Evolutionary conservation across 2,329 filamentous ascomycete genomes (phyloP).

Genomic region (Tolypocladium amazonense): DNA sequence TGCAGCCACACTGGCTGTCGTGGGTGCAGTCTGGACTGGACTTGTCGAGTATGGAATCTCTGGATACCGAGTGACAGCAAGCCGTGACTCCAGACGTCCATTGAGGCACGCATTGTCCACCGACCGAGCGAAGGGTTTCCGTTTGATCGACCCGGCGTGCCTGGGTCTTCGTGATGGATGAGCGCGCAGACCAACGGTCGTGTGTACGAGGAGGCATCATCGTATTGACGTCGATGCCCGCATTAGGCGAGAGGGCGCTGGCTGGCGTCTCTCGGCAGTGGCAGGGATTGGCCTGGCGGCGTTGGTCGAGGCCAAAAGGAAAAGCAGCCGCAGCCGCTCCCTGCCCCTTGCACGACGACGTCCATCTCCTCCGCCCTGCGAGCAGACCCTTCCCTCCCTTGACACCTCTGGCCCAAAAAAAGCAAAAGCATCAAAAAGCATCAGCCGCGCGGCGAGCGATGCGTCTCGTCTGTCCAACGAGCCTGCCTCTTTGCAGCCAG

Average conservation of each 20-base stretch:
- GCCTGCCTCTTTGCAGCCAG: neutral
- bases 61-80: neutral
- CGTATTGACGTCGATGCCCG: neutral
- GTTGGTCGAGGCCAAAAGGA: neutral
- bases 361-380: too few species aligned
- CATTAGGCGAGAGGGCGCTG: neutral
- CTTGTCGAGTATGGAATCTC: neutral
- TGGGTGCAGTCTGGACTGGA: neutral
- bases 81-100: neutral
- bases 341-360: constrained; percentile 6
- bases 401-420: neutral
- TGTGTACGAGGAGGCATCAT: neutral
- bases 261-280: neutral
- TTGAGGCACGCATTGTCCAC: neutral
- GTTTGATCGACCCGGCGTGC: neutral
- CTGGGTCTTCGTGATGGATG: neutral
- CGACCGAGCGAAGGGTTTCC: neutral
- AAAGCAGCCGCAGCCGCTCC: neutral
- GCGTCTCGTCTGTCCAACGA: neutral
- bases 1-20: neutral
- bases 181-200: neutral
- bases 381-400: neutral
- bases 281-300: neutral
- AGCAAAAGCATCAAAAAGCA: neutral
- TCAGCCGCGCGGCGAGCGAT: neutral